Conservation (phyloP, 164 flowering plant genomes). For the Berberis vulgaris region DNA sequence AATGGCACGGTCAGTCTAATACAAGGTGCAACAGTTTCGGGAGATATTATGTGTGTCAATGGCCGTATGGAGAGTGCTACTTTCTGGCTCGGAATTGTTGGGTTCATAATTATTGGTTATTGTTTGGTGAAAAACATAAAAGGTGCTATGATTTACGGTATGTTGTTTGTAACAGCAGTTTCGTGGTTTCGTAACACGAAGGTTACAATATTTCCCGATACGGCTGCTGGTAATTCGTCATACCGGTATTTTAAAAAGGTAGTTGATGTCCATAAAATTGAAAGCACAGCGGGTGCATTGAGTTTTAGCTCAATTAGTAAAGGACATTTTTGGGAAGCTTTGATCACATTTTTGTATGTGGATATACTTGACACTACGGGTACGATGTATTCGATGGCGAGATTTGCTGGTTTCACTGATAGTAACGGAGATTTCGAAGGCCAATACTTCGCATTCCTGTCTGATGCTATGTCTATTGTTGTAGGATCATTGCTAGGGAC, state of each 20-base stretch:
- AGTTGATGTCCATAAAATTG: constrained; percentile 61
- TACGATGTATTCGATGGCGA: constrained; percentile 77
- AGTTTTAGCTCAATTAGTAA: constrained; percentile 43
- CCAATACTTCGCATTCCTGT: constrained; percentile 91
- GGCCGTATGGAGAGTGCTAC: constrained; percentile 83
- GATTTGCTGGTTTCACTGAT: constrained; percentile 68
- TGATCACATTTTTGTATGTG: constrained; percentile 73
- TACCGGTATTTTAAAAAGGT: constrained; percentile 62
- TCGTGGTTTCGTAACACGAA: constrained; percentile 82
- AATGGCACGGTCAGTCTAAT: constrained; percentile 60
- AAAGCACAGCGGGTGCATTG: constrained; percentile 72
- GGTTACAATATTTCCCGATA: constrained; percentile 72
- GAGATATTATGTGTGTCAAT: constrained; percentile 41
- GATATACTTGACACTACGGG: constrained; percentile 88
- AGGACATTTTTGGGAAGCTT: constrained; percentile 70
- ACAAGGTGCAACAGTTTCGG: constrained; percentile 61
- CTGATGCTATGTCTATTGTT: constrained; percentile 69
- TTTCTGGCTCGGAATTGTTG: constrained; percentile 72
- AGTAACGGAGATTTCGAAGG: constrained; percentile 71
- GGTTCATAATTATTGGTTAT: constrained; percentile 72
- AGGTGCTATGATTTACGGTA: constrained; percentile 92
- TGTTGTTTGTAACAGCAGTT: constrained; percentile 74
- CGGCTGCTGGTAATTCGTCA: constrained; percentile 44
- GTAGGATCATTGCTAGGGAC: constrained; percentile 85
- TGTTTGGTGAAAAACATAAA: constrained; percentile 59